Evolutionary conservation across 1,139 yeast genomes (phyloP).

Genomic region (Sugiyamaella pinicola): DNA sequence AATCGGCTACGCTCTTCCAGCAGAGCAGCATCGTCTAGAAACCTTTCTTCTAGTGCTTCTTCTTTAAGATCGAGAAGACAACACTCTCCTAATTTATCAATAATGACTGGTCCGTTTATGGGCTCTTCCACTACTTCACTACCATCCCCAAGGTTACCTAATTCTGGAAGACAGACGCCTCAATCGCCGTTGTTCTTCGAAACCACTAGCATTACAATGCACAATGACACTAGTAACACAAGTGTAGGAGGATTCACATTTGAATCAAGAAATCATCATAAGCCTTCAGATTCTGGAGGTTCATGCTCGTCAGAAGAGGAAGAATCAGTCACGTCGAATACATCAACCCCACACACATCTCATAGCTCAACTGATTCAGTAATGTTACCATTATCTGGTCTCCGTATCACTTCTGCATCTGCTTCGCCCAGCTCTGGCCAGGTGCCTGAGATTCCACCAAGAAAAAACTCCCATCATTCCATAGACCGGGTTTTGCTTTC

Average conservation of each 20-base stretch:
- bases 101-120: slow-evolving; percentile 10
- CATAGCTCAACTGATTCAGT: slow-evolving; percentile 11
- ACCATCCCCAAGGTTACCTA: slow-evolving; percentile 8
- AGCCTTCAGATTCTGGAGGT: slow-evolving; percentile 1
- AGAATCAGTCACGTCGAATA: background rate
- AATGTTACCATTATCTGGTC: slow-evolving; percentile 11
- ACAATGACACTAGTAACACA: slow-evolving; percentile 1
- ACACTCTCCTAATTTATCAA: slow-evolving; percentile 8
- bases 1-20: slow-evolving; percentile 4
- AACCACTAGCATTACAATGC: slow-evolving; percentile 1
- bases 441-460: slow-evolving; percentile 14
- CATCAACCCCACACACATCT: slow-evolving; percentile 15
- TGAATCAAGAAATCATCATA: slow-evolving; percentile 6
- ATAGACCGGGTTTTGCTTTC: background rate
- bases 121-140: background rate
- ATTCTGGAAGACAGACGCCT: slow-evolving; percentile 4
- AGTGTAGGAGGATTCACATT: slow-evolving; percentile 6
- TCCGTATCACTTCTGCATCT: slow-evolving; percentile 1
- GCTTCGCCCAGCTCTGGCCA: background rate
- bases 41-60: slow-evolving; percentile 11
- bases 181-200: slow-evolving; percentile 11
- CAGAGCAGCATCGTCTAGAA: slow-evolving; percentile 7
- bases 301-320: slow-evolving; percentile 2
- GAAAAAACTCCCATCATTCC: slow-evolving; percentile 16
- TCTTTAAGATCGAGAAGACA: slow-evolving; percentile 2